phyloP scores from a whole-genome alignment of 1,139 yeast species.

The Scheffersomyces illinoinensis region DNA sequence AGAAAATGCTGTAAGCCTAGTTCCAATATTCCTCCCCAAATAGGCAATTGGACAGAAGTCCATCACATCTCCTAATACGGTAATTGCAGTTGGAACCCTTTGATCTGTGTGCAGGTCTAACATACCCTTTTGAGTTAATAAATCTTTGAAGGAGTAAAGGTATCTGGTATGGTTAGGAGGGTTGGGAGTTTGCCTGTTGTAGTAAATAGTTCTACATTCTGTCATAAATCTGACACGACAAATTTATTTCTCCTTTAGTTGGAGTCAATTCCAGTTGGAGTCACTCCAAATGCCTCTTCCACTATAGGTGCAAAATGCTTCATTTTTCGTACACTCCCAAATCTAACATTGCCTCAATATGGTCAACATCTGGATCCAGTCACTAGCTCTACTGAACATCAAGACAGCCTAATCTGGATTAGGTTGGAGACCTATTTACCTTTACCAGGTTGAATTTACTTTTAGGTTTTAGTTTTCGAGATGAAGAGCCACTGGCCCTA shows the following conservation, averaged over 20 bases:
- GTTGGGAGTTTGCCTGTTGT: neutral
- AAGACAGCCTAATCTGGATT: neutral
- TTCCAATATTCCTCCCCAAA: conserved; percentile 11
- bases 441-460: neutral
- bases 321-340: neutral
- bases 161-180: neutral
- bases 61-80: conserved; percentile 8
- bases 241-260: neutral
- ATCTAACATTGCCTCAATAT: neutral
- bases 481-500: neutral
- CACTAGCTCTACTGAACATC: neutral
- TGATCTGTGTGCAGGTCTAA: neutral
- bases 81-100: neutral
- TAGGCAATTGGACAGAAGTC: conserved; percentile 11
- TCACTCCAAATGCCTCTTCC: neutral
- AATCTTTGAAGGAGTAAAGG: neutral
- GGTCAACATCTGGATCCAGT: neutral
- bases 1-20: neutral
- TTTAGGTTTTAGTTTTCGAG: neutral
- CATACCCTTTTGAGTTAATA: neutral
- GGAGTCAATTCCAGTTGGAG: neutral
- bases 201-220: neutral
- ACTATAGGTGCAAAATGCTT: neutral
- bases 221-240: neutral
- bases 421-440: neutral